phyloP scores from a whole-genome alignment of 2,329 filamentous ascomycete species.

The Stenocarpella maydis region DNA sequence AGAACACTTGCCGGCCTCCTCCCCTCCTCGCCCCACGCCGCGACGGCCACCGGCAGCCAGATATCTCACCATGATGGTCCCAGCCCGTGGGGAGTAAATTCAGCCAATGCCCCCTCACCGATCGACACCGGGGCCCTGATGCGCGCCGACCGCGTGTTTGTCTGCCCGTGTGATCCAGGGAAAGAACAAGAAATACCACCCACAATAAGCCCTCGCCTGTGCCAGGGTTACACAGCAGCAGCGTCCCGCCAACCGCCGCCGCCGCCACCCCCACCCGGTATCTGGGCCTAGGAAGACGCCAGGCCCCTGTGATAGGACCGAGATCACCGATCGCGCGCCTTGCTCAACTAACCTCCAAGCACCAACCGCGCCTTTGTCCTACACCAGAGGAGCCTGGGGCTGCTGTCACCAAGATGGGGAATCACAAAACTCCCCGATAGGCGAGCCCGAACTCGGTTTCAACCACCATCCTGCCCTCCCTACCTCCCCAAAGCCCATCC shows the following conservation, averaged over 20 bases:
- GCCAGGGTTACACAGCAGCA: conserved; percentile 14
- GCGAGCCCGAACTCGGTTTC: neutral
- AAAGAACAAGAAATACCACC: neutral
- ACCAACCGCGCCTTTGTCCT: neutral
- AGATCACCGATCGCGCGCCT: neutral
- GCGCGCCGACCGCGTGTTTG: neutral
- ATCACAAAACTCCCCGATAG: conserved; percentile 6
- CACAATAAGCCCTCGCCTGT: conserved; percentile 1
- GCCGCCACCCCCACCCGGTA: neutral
- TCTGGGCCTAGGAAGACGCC: neutral
- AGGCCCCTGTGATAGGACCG: neutral
- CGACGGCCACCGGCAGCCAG: neutral
- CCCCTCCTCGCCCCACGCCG: neutral
- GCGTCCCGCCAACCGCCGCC: neutral
- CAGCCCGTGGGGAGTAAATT: neutral
- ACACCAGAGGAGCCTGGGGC: neutral
- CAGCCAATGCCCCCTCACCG: neutral
- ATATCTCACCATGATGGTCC: neutral
- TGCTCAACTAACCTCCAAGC: neutral
- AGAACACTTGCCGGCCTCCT: too few species aligned
- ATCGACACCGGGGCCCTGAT: neutral
- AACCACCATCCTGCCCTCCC: neutral
- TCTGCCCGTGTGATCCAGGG: neutral
- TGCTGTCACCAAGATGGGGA: neutral
- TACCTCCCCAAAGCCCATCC: neutral